Evolutionary conservation across 106 monocot species (phyloP), one percentile per base, ranked within the genome.

Genomic region (Vanilla planifolia): DNA sequence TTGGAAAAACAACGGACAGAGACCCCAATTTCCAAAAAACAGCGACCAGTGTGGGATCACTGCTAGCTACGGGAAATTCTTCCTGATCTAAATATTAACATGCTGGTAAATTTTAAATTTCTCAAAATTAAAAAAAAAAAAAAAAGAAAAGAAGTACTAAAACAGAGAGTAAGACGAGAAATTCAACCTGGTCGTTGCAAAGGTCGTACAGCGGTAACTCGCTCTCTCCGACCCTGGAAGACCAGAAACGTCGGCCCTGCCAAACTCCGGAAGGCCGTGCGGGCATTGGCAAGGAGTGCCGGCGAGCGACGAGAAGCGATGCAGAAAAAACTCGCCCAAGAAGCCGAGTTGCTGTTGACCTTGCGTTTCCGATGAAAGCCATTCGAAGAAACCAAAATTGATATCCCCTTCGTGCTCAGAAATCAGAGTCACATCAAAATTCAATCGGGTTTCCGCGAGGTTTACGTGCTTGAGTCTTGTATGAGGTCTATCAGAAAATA

Each of bases 171-270:
- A 32, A 30, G 13, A 2, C 28, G 5, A 16, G 5, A n/a, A 45
- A 55, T n/a, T n/a, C 53, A 3, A 68, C 59, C 67, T 59, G 57
- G 19, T 58, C 35, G 8, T 29, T 59, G 43, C 14, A 57, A 16
- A 56, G 56, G 22, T 67, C 55, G 5, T 35, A 48, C 57, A 24
- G 46, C 8, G 20, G 25, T 2, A 35, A 28, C 15, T 24, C 46
- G 10, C 59, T 59, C 48, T 68, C 68, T 9, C 35, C 47, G 16
- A 36, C 59, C 35, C 47, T 35, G 46, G 59, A 21, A 0, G 68
- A 46, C 23, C 33, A 7, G 2, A 68, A 47, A 21, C 68, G 20
- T 23, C 59, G 41, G 28, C 10, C 32, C 30, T 14, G 30, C 15
- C 30, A n/a, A n/a, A n/a, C 30, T 30, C 30, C 4, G 32, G 16